Evolutionary conservation across 2,329 filamentous ascomycete species (phyloP).

Genomic region (Setomelanomma holmii): DNA sequence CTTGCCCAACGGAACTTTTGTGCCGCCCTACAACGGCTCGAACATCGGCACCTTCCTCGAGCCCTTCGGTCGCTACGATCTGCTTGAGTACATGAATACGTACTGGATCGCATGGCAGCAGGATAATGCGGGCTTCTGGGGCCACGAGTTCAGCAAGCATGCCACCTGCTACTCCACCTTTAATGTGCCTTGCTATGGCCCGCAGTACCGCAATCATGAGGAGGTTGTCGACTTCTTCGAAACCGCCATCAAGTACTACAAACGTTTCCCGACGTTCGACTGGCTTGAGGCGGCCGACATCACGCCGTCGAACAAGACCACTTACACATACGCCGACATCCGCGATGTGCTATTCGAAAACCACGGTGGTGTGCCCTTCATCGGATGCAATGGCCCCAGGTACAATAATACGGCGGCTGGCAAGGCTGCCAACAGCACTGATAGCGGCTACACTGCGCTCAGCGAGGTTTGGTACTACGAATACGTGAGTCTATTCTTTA

Average conservation of each 20-base stretch:
- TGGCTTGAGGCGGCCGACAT: slow-evolving; percentile 66
- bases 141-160: slow-evolving; percentile 72
- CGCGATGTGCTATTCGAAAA: slow-evolving; percentile 58
- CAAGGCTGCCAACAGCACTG: slow-evolving; percentile 53
- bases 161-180: slow-evolving; percentile 73
- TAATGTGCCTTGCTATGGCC: slow-evolving; percentile 69
- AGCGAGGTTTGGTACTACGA: slow-evolving; percentile 73
- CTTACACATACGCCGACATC: slow-evolving; percentile 62
- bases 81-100: slow-evolving; percentile 71
- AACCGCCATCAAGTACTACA: slow-evolving; percentile 66
- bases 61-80: slow-evolving; percentile 64
- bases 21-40: slow-evolving; percentile 65
- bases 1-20: slow-evolving; percentile 57
- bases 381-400: slow-evolving; percentile 67
- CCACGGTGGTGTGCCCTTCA: slow-evolving; percentile 64
- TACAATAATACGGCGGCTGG: slow-evolving; percentile 69
- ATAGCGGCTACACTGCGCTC: slow-evolving; percentile 65
- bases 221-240: slow-evolving; percentile 71
- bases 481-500: slow-evolving; percentile 52
- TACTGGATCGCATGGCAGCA: slow-evolving; percentile 67
- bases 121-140: slow-evolving; percentile 68
- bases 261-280: slow-evolving; percentile 64
- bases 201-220: slow-evolving; percentile 61
- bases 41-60: slow-evolving; percentile 66
- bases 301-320: slow-evolving; percentile 64